Evolutionary conservation across 2,329 filamentous ascomycete genomes (phyloP).

Genomic region (Byssothecium circinans): DNA sequence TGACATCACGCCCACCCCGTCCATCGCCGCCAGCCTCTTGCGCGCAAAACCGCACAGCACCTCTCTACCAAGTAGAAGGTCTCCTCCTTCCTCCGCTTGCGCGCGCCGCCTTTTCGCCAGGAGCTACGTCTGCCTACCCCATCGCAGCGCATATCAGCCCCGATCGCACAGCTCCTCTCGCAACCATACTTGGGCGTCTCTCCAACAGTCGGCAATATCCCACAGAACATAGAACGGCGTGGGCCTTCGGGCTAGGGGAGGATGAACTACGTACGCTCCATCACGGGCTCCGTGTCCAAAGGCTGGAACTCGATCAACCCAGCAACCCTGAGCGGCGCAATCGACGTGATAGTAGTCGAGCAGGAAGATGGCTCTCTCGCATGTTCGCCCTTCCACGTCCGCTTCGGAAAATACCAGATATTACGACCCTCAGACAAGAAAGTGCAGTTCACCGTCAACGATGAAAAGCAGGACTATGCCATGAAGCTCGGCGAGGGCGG

Average conservation of each 20-base stretch:
- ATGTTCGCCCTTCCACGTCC: slow-evolving; percentile 97
- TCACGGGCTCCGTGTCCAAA: slow-evolving; percentile 94
- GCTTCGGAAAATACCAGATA: slow-evolving; percentile 97
- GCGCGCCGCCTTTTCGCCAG: too few species aligned
- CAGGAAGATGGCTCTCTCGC: slow-evolving; percentile 85
- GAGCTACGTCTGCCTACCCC: too few species aligned
- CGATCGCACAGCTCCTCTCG: too few species aligned
- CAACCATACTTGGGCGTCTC: too few species aligned
- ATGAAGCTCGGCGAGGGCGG: slow-evolving; percentile 99
- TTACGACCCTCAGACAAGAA: slow-evolving; percentile 96
- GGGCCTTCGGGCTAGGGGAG: slow-evolving; percentile 28
- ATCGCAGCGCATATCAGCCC: too few species aligned
- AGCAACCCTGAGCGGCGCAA: slow-evolving; percentile 92
- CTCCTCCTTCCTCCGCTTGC: too few species aligned
- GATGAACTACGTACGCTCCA: slow-evolving; percentile 98
- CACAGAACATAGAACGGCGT: neutral
- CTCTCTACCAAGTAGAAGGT: too few species aligned
- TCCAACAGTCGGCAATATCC: too few species aligned
- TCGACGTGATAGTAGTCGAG: slow-evolving; percentile 98
- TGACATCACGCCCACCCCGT: too few species aligned
- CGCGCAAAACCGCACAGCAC: too few species aligned
- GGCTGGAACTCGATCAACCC: slow-evolving; percentile 99
- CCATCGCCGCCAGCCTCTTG: too few species aligned
- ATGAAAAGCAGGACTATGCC: slow-evolving; percentile 84
- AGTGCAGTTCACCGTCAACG: slow-evolving; percentile 97